Evolutionary conservation across 2,329 filamentous ascomycete species (phyloP).

Genomic region (Fusarium continuum): DNA sequence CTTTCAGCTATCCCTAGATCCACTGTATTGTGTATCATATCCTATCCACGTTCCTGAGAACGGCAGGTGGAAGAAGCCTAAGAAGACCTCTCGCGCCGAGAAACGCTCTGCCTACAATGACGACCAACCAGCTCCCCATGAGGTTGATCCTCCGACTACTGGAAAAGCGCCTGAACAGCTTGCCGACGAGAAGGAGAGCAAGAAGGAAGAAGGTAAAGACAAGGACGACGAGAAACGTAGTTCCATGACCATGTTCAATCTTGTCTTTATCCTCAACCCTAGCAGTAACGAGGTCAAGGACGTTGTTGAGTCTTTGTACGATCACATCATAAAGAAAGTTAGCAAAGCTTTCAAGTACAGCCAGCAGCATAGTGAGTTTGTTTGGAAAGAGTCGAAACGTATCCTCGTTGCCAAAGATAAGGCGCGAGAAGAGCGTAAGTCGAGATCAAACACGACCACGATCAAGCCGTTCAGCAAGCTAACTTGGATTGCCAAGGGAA

Average conservation of each 20-base stretch:
- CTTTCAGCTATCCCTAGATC: constrained; percentile 84
- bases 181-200: constrained; percentile 41
- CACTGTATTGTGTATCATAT: constrained; percentile 81
- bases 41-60: constrained; percentile 84
- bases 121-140: constrained; percentile 44
- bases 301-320: constrained; percentile 80
- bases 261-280: constrained; percentile 90
- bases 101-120: constrained; percentile 49
- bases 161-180: constrained; percentile 42
- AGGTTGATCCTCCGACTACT: constrained; percentile 40
- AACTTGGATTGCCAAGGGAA: constrained; percentile 53
- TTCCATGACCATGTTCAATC: constrained; percentile 96
- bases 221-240: constrained; percentile 68
- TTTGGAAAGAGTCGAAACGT: constrained; percentile 88
- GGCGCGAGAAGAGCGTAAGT: constrained; percentile 73
- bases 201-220: constrained; percentile 44
- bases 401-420: constrained; percentile 85
- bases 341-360: constrained; percentile 93
- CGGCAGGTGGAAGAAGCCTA: constrained; percentile 78
- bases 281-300: constrained; percentile 79
- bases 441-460: not conserved
- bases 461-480: not conserved
- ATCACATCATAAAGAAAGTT: constrained; percentile 89
- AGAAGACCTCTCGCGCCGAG: constrained; percentile 58
- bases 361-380: constrained; percentile 88